A percentile compares a stretch with the other conserved stretches of the same genome.
Evolutionary conservation across 805 yeast genomes (phyloP).

Genomic region (Wickerhamia fluorescens): DNA sequence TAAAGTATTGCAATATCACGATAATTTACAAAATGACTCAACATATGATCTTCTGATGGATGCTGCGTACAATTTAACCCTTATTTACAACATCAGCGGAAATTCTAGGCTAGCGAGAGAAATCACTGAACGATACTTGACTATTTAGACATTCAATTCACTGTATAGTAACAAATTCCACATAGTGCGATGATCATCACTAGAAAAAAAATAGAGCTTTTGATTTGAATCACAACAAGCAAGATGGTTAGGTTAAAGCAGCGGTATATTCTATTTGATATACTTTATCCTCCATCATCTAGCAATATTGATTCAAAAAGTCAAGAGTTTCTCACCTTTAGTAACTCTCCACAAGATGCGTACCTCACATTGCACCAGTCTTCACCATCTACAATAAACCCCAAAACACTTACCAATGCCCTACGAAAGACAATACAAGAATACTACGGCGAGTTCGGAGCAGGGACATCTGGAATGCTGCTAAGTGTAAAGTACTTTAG

Average conservation of each 20-base stretch:
- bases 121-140: conserved; percentile 60
- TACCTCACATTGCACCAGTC: conserved; percentile 44
- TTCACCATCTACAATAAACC: conserved; percentile 41
- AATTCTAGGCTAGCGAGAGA: conserved; percentile 57
- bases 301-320: conserved; percentile 6
- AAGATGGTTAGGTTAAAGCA: conserved; percentile 84
- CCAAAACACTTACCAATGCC: conserved; percentile 43
- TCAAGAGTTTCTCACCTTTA: conserved; percentile 15
- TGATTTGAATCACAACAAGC: neutral
- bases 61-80: conserved; percentile 78
- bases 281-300: conserved; percentile 51
- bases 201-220: neutral
- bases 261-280: conserved; percentile 75
- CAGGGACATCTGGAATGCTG: conserved; percentile 55
- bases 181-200: no score
- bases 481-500: conserved; percentile 74
- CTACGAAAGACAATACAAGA: conserved; percentile 51
- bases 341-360: conserved; percentile 27
- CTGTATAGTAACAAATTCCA: no score
- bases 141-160: conserved; percentile 29
- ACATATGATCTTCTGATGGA: conserved; percentile 59
- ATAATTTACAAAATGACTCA: conserved; percentile 31
- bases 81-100: conserved; percentile 71
- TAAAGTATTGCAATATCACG: conserved; percentile 46
- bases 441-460: conserved; percentile 74